A percentile compares a stretch with the other conserved stretches of the same genome.
Conservation (phyloP, 192 early-diverging fungal species). For the Coemansia sp. region DNA sequence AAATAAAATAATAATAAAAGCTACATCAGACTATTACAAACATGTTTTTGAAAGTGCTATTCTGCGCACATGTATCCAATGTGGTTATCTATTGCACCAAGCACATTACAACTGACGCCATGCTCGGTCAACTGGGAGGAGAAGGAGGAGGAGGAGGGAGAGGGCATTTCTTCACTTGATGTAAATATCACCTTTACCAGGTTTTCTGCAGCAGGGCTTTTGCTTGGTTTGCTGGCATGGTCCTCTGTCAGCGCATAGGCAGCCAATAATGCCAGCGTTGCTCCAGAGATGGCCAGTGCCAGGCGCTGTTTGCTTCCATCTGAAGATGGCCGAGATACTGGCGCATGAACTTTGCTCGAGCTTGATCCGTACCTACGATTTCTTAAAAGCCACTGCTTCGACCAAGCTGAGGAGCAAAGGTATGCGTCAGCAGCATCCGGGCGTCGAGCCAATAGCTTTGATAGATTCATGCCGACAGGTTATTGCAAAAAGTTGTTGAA, state of each 20-base stretch:
- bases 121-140: background rate
- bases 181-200: no score
- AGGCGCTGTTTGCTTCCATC: background rate
- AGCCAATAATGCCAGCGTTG: background rate
- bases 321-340: background rate
- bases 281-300: background rate
- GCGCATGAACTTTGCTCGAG: background rate
- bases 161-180: no score
- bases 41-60: background rate
- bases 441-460: background rate
- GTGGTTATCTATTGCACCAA: conserved; percentile 46
- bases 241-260: background rate
- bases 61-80: conserved; percentile 45
- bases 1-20: no score
- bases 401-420: background rate
- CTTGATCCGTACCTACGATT: background rate
- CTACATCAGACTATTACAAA: background rate
- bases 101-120: background rate
- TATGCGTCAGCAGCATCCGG: background rate
- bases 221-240: background rate
- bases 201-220: background rate
- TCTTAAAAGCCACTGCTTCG: background rate
- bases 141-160: no score
- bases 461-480: background rate
- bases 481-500: no score